phyloP scores from a whole-genome alignment of 192 early-diverging fungal species.

The Gryganskiella cystojenkinii region DNA sequence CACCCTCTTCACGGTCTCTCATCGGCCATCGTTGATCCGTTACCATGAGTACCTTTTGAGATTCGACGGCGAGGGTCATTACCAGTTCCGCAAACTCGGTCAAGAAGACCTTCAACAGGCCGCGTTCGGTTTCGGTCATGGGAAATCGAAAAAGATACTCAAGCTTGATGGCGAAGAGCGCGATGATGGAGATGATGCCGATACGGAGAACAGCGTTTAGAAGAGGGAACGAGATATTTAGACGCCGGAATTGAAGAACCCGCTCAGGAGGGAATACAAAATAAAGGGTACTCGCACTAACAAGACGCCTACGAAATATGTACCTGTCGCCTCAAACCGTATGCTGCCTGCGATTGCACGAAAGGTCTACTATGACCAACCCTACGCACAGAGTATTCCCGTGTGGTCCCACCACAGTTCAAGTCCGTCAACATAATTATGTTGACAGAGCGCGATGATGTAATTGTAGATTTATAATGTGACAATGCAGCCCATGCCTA shows the following conservation, averaged over 20 bases:
- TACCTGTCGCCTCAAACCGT: too few species aligned
- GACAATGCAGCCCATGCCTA: too few species aligned
- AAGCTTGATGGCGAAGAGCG: slow-evolving; percentile 51
- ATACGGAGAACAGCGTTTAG: slow-evolving; percentile 49
- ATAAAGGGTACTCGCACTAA: too few species aligned
- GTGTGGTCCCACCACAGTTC: too few species aligned
- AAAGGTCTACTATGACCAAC: too few species aligned
- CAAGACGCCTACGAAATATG: too few species aligned
- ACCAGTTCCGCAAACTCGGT: slow-evolving; percentile 66
- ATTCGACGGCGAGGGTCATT: slow-evolving; percentile 72
- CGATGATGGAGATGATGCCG: slow-evolving; percentile 53
- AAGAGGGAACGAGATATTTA: neutral
- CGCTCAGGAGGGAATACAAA: neutral
- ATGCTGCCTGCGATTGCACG: too few species aligned
- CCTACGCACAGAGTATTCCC: too few species aligned
- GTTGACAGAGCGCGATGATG: too few species aligned
- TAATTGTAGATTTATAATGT: too few species aligned
- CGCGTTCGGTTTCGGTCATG: slow-evolving; percentile 64
- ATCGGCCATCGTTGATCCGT: slow-evolving; percentile 58
- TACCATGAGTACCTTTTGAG: slow-evolving; percentile 70
- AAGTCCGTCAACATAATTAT: too few species aligned
- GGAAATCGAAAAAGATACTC: slow-evolving; percentile 55
- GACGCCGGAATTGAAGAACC: neutral
- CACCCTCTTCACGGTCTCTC: slow-evolving; percentile 72
- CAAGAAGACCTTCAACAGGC: slow-evolving; percentile 55